These are phyloP conservation scores for Angomonas deanei DNA, from an alignment of 208 protist genomes.

Conservation along the genomic window DNA sequence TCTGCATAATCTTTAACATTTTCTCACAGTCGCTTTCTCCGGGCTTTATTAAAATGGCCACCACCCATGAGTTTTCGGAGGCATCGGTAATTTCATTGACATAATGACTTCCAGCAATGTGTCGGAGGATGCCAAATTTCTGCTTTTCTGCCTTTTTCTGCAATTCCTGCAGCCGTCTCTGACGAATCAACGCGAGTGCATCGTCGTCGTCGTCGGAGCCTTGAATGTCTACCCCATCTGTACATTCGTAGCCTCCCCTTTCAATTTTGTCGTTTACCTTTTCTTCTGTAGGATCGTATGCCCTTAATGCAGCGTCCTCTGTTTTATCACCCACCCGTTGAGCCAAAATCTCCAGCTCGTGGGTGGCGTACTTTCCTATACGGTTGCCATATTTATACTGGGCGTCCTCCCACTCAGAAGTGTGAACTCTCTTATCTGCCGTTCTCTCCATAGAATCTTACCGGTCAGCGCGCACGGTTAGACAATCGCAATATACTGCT, in stretches of 20 bases:
- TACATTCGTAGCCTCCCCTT: slow-evolving; percentile 46
- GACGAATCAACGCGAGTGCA: slow-evolving; percentile 50
- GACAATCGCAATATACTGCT: not conserved
- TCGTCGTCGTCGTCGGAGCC: slow-evolving; percentile 77
- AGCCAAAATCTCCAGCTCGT: slow-evolving; percentile 74
- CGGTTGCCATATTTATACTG: slow-evolving; percentile 89
- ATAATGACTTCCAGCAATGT: slow-evolving; percentile 61
- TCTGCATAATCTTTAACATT: slow-evolving; percentile 67
- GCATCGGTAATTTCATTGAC: slow-evolving; percentile 79
- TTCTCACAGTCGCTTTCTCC: slow-evolving; percentile 67
- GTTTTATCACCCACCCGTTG: slow-evolving; percentile 77
- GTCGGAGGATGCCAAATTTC: slow-evolving; percentile 65
- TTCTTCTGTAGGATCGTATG: slow-evolving; percentile 73
- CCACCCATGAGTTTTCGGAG: slow-evolving; percentile 60
- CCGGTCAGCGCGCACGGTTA: too few species aligned
- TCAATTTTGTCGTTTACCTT: slow-evolving; percentile 57
- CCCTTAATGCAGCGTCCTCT: slow-evolving; percentile 51
- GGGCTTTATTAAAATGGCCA: slow-evolving; percentile 63
- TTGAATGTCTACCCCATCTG: slow-evolving; percentile 9
- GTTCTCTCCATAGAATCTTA: slow-evolving; percentile 85
- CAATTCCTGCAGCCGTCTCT: slow-evolving; percentile 53
- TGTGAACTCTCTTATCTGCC: slow-evolving; percentile 75
- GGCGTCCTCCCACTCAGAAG: slow-evolving; percentile 90
- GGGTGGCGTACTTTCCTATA: slow-evolving; percentile 78
- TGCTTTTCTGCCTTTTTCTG: slow-evolving; percentile 30